Base-by-base conservation (phyloP, 1,284 basidiomycete species). In the Cerioporus squamosus region DNA sequence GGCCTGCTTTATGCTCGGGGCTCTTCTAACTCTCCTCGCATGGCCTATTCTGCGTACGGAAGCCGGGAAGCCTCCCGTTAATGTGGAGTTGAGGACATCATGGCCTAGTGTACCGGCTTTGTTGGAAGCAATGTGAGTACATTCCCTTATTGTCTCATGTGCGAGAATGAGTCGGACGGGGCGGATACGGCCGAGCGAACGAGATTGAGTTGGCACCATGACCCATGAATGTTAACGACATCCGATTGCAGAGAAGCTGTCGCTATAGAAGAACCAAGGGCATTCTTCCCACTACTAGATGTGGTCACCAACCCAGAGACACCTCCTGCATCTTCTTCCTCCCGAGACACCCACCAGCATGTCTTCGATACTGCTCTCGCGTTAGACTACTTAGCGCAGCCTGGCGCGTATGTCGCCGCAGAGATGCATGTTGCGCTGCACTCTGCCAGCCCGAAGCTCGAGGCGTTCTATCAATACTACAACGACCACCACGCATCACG, bases 111-210 rank as follows among this genome's bases (percentile, higher is more conserved):
- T 91, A 6, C 85, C 91, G 12, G 78, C 90, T 9, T 71, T 95
- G 2, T 80, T 95, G 20, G 95, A 97, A 76, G 83, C 93, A 51
- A 74, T 98, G 91, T 96, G 69, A 70, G 91, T 77, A 29, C n/a
- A n/a, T n/a, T n/a, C n/a, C n/a, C n/a, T n/a, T n/a, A n/a, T n/a
- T n/a, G n/a, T n/a, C n/a, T n/a, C n/a, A n/a, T n/a, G n/a, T n/a
- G n/a, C n/a, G n/a, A n/a, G n/a, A n/a, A 29, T 10, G 7, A 29
- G 29, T 10, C 29, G 29, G 29, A 10, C 10, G 29, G 10, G 9
- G 9, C 29, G 9, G 7, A 29, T 29, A 29, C 29, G 8, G 29
- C 29, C 8, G 29, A 29, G n/a, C 29, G 8, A 29, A 29, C 29
- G 29, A 29, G 29, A 6, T 29, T 9, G 26, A 29, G 26, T 10